phyloP scores from a whole-genome alignment of 169 alveolate species.

The Plasmodium ovale region DNA sequence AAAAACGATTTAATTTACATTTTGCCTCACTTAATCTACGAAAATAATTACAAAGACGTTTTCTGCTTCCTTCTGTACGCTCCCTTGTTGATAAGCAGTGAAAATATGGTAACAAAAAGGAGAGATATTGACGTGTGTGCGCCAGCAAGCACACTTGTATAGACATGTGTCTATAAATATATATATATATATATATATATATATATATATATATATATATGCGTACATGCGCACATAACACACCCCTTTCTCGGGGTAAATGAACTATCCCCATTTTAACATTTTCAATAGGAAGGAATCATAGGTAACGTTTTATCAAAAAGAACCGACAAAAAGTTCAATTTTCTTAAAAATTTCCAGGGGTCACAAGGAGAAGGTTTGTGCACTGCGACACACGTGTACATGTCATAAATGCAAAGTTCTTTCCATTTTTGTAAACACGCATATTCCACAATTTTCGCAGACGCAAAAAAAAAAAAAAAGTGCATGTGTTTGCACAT shows the following conservation, averaged over 20 bases:
- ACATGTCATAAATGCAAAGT: neutral
- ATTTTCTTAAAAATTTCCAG: neutral
- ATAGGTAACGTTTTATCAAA: neutral
- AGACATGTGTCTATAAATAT: neutral
- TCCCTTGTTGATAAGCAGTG: conserved; percentile 17
- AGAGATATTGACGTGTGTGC: neutral
- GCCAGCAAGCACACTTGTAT: neutral
- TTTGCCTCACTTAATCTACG: conserved; percentile 30
- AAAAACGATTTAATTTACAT: conserved; percentile 40
- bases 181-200: too few species aligned
- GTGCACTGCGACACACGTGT: neutral
- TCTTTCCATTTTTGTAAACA: too few species aligned
- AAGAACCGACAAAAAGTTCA: neutral
- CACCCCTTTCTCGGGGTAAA: neutral
- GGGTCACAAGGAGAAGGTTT: neutral
- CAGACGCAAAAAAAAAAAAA: too few species aligned
- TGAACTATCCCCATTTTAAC: neutral
- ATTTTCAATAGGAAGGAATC: neutral
- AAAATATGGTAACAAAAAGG: conserved; percentile 17
- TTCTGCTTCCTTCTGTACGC: conserved; percentile 19
- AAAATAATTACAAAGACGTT: conserved; percentile 43
- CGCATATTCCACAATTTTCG: too few species aligned
- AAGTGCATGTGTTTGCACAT: too few species aligned
- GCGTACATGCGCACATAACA: neutral
- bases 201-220: too few species aligned